Conservation (phyloP, 805 yeast species). For the Wickerhamiella siamensis region DNA sequence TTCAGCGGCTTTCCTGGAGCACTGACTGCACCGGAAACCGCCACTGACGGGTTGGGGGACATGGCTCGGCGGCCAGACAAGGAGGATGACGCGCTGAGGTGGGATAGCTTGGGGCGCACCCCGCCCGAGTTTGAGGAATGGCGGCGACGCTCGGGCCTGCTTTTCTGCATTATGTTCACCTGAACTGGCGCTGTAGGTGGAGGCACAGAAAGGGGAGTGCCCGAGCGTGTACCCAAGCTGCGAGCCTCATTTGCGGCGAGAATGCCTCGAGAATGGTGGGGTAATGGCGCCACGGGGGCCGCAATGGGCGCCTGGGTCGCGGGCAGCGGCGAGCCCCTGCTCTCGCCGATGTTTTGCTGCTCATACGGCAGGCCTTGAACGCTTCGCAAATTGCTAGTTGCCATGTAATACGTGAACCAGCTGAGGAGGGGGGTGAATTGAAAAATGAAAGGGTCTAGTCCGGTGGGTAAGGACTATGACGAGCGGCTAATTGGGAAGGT, state of each 20-base stretch:
- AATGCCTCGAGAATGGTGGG: not conserved
- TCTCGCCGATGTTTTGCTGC: not conserved
- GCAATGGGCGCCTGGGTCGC: not conserved
- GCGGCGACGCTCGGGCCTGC: conserved; percentile 2
- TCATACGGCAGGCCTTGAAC: not conserved
- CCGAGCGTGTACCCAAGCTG: not conserved
- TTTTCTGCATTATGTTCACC: not conserved
- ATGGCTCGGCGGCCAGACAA: conserved; percentile 1
- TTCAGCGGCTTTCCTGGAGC: conserved; percentile 20
- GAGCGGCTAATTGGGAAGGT: not conserved
- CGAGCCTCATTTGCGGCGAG: not conserved
- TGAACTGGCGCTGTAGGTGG: conserved; percentile 1
- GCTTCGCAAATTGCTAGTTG: not conserved
- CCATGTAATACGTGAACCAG: not conserved
- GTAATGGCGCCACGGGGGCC: not conserved
- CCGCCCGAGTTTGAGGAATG: conserved; percentile 4
- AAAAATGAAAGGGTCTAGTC: too few relatives aligned
- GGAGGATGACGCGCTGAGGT: conserved; percentile 1
- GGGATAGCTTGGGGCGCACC: conserved; percentile 2
- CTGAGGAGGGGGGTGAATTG: not conserved
- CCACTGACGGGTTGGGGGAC: conserved; percentile 1
- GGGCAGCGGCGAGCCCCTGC: not conserved
- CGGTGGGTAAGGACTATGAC: too few relatives aligned
- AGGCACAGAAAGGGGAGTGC: conserved; percentile 1
- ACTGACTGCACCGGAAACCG: conserved; percentile 1